Conservation (phyloP, 2,329 filamentous ascomycete genomes). For the Apiospora phragmitis region DNA sequence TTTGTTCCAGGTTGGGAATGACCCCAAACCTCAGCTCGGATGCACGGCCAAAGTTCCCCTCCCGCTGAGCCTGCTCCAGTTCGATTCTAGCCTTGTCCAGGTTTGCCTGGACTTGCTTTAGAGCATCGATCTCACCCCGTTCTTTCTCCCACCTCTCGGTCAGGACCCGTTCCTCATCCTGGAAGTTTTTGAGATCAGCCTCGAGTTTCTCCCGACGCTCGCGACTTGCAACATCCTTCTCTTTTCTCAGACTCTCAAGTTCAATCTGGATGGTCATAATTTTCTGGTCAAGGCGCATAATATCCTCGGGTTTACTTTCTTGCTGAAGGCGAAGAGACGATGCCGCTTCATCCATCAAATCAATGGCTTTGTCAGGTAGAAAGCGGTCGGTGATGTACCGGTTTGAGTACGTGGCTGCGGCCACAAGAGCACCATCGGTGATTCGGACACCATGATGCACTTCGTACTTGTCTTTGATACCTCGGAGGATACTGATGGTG, state of each 20-base stretch:
- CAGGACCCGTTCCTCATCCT: conserved; percentile 73
- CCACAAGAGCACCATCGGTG: conserved; percentile 87
- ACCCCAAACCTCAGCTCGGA: conserved; percentile 86
- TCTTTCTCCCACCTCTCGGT: conserved; percentile 90
- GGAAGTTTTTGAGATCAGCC: conserved; percentile 70
- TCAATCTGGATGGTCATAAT: conserved; percentile 99
- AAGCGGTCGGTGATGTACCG: conserved; percentile 97
- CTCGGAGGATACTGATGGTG: conserved; percentile 91
- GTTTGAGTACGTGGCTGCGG: conserved; percentile 89
- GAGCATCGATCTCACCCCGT: conserved; percentile 77
- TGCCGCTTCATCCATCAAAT: conserved; percentile 93
- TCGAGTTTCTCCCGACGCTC: conserved; percentile 88
- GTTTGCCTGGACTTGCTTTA: conserved; percentile 87
- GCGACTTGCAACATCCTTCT: conserved; percentile 85
- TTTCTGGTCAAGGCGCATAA: conserved; percentile 87
- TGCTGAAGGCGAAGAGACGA: conserved; percentile 89
- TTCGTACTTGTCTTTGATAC: conserved; percentile 97
- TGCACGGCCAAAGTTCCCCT: conserved; percentile 87
- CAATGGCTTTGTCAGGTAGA: conserved; percentile 94
- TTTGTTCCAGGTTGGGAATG: conserved; percentile 79
- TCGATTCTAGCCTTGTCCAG: conserved; percentile 84
- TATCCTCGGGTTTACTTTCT: conserved; percentile 94
- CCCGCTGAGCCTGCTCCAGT: conserved; percentile 82
- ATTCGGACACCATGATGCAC: conserved; percentile 96
- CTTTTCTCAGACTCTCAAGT: conserved; percentile 89